phyloP scores from a whole-genome alignment of 164 flowering plant genomes.

The Tinospora cordifolia region DNA sequence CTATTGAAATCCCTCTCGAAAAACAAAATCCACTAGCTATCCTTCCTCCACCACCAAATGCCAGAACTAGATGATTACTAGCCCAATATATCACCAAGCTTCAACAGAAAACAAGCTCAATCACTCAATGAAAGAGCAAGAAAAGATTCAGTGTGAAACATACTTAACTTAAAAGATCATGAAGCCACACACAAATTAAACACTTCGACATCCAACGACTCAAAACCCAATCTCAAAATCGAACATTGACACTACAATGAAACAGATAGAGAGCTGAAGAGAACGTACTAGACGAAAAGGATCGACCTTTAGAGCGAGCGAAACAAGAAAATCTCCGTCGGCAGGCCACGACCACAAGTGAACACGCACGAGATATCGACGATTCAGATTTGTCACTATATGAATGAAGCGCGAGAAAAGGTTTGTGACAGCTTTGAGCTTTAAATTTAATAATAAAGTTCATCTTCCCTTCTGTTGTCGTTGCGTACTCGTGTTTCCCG shows the following conservation, averaged over 20 bases:
- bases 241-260: not conserved
- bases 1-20: not conserved
- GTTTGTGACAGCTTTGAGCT: not conserved
- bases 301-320: not conserved
- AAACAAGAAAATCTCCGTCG: not conserved
- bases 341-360: not conserved
- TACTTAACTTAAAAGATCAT: not conserved
- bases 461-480: not conserved
- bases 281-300: not conserved
- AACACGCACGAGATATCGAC: not conserved
- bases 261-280: not conserved
- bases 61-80: no score
- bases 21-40: not conserved
- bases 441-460: not conserved
- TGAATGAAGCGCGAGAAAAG: not conserved
- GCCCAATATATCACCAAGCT: not conserved
- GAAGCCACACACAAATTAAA: not conserved
- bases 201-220: no score
- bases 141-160: not conserved
- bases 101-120: not conserved
- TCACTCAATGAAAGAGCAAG: not conserved
- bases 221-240: no score
- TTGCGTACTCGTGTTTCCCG: not conserved
- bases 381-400: not conserved
- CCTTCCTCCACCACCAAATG: not conserved